These are phyloP conservation scores for Spencermartinsiella ligniputridi DNA, from an alignment of 1,139 yeast species.

Conservation along the genomic window DNA sequence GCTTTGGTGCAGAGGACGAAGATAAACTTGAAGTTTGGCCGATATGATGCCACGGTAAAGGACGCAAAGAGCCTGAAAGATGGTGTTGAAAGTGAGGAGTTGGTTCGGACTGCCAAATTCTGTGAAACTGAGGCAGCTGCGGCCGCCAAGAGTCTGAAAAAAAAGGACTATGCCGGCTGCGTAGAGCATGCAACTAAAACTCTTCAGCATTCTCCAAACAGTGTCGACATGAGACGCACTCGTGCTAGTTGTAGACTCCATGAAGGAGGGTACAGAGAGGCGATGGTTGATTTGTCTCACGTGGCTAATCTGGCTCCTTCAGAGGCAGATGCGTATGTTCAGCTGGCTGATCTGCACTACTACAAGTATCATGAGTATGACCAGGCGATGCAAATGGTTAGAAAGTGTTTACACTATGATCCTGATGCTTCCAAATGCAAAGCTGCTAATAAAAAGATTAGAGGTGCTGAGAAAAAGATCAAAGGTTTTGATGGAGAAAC, in stretches of 20 bases:
- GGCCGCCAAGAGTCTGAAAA: slow-evolving; percentile 18
- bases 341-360: slow-evolving; percentile 42
- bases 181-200: slow-evolving; percentile 27
- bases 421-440: slow-evolving; percentile 61
- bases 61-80: slow-evolving; percentile 4
- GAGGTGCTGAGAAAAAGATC: slow-evolving; percentile 35
- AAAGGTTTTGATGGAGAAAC: slow-evolving; percentile 15
- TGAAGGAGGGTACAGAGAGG: slow-evolving; percentile 30
- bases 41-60: slow-evolving; percentile 10
- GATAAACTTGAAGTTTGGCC: slow-evolving; percentile 33
- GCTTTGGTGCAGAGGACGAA: slow-evolving; percentile 36
- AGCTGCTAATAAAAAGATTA: slow-evolving; percentile 43
- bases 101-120: slow-evolving; percentile 4
- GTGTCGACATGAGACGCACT: slow-evolving; percentile 22
- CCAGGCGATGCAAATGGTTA: slow-evolving; percentile 46
- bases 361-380: slow-evolving; percentile 51
- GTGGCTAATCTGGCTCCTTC: slow-evolving; percentile 23
- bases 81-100: slow-evolving; percentile 5
- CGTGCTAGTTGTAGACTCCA: slow-evolving; percentile 34
- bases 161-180: slow-evolving; percentile 29
- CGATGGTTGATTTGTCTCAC: slow-evolving; percentile 32
- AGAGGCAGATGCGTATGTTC: slow-evolving; percentile 28
- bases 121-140: slow-evolving; percentile 7
- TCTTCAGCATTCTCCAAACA: slow-evolving; percentile 30
- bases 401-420: slow-evolving; percentile 63